These are phyloP conservation scores for Pyricularia pennisetigena DNA, from an alignment of 2,329 filamentous ascomycete genomes.

Conservation along the genomic window DNA sequence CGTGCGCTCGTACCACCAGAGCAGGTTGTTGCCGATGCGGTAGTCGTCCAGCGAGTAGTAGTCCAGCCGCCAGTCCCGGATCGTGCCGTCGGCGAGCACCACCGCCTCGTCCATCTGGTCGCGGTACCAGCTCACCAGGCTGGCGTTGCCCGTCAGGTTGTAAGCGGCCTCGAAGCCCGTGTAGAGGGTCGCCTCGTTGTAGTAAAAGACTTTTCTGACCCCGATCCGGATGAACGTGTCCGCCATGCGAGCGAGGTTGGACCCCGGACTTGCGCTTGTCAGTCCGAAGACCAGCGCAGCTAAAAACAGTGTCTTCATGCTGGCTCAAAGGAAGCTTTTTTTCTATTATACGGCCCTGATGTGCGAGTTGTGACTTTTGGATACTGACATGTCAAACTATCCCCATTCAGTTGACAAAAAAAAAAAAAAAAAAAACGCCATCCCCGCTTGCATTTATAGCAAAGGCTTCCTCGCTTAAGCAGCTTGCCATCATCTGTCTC, in stretches of 20 bases:
- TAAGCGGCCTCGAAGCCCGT: slow-evolving; percentile 27
- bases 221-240: slow-evolving; percentile 23
- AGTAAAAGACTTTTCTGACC: slow-evolving; percentile 20
- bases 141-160: slow-evolving; percentile 21
- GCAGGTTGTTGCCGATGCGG: slow-evolving; percentile 27
- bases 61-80: slow-evolving; percentile 26
- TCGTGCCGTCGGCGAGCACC: slow-evolving; percentile 21
- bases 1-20: slow-evolving; percentile 24
- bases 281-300: neutral
- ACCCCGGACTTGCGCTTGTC: neutral
- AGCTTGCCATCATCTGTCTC: neutral
- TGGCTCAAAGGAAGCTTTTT: neutral
- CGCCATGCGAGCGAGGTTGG: slow-evolving; percentile 18
- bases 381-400: neutral
- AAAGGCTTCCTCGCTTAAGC: neutral
- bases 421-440: neutral
- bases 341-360: neutral
- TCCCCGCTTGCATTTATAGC: neutral
- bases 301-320: neutral
- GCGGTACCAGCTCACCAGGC: slow-evolving; percentile 23
- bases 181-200: slow-evolving; percentile 25
- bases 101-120: slow-evolving; percentile 27
- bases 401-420: neutral
- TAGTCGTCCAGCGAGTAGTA: slow-evolving; percentile 30
- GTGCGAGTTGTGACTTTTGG: neutral